Conservation (phyloP, 805 yeast genomes). For the Hanseniaspora mollemarum region DNA sequence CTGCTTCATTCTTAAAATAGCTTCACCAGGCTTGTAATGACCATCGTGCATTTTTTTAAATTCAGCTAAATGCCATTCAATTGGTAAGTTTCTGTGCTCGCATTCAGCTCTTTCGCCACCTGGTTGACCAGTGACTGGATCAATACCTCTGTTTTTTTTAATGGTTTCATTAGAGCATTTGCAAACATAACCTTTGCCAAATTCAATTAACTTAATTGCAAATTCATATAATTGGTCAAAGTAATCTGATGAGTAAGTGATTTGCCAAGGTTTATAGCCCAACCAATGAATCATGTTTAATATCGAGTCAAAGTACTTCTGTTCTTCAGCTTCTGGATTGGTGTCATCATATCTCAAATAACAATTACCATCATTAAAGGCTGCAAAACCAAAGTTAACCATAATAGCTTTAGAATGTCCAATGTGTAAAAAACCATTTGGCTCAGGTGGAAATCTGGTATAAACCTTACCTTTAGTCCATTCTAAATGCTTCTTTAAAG, state of each 20-base stretch:
- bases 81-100: slow-evolving; percentile 55
- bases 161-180: slow-evolving; percentile 89
- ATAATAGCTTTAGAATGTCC: slow-evolving; percentile 97
- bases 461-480: slow-evolving; percentile 72
- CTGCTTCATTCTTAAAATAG: slow-evolving; percentile 93
- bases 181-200: slow-evolving; percentile 78
- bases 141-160: slow-evolving; percentile 78
- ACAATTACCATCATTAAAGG: slow-evolving; percentile 73
- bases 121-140: slow-evolving; percentile 69
- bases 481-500: slow-evolving; percentile 67
- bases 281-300: slow-evolving; percentile 81
- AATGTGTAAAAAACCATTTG: slow-evolving; percentile 96
- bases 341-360: slow-evolving; percentile 94
- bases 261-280: slow-evolving; percentile 86
- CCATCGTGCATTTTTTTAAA: slow-evolving; percentile 92
- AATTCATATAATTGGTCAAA: slow-evolving; percentile 78
- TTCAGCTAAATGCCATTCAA: slow-evolving; percentile 64
- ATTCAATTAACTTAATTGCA: slow-evolving; percentile 68
- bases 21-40: slow-evolving; percentile 76
- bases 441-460: slow-evolving; percentile 96
- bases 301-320: slow-evolving; percentile 74
- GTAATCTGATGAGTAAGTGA: slow-evolving; percentile 92
- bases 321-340: slow-evolving; percentile 98
- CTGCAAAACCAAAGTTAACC: slow-evolving; percentile 96
- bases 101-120: slow-evolving; percentile 89